These are phyloP conservation scores for Casuarina equisetifolia DNA, from an alignment of 306 rosid species.

Conservation along the genomic window DNA sequence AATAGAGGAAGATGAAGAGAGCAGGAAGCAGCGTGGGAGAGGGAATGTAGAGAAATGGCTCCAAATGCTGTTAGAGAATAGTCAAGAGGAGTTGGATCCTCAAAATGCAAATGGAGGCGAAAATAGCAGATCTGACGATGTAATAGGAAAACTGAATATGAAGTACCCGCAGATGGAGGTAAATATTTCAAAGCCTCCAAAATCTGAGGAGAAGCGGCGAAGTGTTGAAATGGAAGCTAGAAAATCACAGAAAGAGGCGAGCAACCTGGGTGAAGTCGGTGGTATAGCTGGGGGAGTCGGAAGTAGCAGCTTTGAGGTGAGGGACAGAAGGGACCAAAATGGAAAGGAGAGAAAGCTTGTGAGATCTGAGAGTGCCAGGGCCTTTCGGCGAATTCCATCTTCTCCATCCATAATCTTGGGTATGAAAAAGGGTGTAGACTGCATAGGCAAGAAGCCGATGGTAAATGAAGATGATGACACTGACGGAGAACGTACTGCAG, in stretches of 20 bases:
- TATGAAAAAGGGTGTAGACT: constrained; percentile 70
- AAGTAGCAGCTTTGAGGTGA: constrained; percentile 41
- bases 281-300: constrained; percentile 37
- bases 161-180: constrained; percentile 54
- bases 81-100: constrained; percentile 38
- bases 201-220: constrained; percentile 28
- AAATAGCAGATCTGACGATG: constrained; percentile 35
- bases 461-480: constrained; percentile 45
- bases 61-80: constrained; percentile 70
- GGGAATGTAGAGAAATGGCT: constrained; percentile 98
- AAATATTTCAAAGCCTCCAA: constrained; percentile 34
- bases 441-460: constrained; percentile 64
- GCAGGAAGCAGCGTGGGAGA: constrained; percentile 73
- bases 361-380: constrained; percentile 79
- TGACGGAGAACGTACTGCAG: constrained; percentile 33
- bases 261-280: constrained; percentile 30
- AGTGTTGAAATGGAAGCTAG: constrained; percentile 25
- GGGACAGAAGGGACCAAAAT: constrained; percentile 46
- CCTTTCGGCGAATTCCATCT: constrained; percentile 76
- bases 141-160: constrained; percentile 44
- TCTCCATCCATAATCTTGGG: constrained; percentile 83
- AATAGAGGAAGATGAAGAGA: constrained; percentile 80
- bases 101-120: constrained; percentile 39
- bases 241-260: constrained; percentile 26
- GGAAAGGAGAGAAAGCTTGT: constrained; percentile 51